Evolutionary conservation across 225 moss, liverwort and hornwort genomes (phyloP).

Genomic region (Takakia lepidozioides): DNA sequence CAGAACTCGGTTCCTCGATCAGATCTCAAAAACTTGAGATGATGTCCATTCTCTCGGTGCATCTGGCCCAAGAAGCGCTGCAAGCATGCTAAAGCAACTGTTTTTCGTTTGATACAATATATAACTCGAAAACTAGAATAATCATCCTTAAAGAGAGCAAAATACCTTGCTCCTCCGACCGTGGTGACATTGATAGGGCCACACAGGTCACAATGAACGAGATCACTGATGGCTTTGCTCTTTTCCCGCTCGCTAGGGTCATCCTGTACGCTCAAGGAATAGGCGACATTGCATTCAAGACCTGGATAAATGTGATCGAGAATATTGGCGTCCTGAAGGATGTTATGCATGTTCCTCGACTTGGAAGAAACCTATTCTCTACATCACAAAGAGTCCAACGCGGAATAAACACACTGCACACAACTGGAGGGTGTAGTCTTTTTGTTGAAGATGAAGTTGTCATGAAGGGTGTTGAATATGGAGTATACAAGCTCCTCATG

Average conservation of each 20-base stretch:
- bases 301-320: neutral
- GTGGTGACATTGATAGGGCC: conserved; percentile 1
- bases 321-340: neutral
- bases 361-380: conserved; percentile 2
- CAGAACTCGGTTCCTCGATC: neutral
- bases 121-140: neutral
- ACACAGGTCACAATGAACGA: neutral
- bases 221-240: too few relatives aligned
- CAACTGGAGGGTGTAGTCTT: neutral
- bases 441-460: neutral
- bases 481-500: conserved; percentile 1
- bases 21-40: neutral
- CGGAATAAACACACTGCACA: neutral
- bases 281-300: conserved; percentile 2
- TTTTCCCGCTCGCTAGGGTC: too few relatives aligned
- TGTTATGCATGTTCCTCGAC: neutral
- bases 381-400: too few relatives aligned
- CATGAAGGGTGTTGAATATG: conserved; percentile 2
- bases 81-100: neutral
- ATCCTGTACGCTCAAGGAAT: conserved; percentile 3
- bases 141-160: conserved; percentile 7
- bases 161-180: neutral
- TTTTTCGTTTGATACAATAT: neutral
- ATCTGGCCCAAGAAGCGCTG: too few relatives aligned
- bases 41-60: neutral